phyloP scores from a whole-genome alignment of 805 yeast species.

The Hanseniaspora occidentalis region DNA sequence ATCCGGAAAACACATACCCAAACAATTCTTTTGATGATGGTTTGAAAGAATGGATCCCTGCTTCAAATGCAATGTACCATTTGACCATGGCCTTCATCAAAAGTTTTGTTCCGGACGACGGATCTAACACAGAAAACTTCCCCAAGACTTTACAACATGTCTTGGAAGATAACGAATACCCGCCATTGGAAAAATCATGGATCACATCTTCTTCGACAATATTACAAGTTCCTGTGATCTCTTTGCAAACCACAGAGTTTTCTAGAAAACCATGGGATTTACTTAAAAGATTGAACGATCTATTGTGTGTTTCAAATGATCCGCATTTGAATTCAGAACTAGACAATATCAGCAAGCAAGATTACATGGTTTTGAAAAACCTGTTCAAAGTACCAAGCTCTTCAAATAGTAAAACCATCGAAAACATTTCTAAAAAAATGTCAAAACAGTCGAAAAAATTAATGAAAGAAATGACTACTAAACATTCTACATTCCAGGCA shows the following conservation, averaged over 20 bases:
- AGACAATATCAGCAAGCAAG: slow-evolving; percentile 52
- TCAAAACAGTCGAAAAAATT: slow-evolving; percentile 63
- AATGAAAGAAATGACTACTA: slow-evolving; percentile 28
- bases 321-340: slow-evolving; percentile 53
- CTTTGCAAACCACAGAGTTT: slow-evolving; percentile 35
- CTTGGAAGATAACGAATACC: slow-evolving; percentile 55
- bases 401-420: slow-evolving; percentile 18
- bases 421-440: slow-evolving; percentile 47
- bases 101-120: slow-evolving; percentile 61
- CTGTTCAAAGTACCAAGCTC: slow-evolving; percentile 2
- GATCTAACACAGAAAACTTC: slow-evolving; percentile 28
- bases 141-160: slow-evolving; percentile 59
- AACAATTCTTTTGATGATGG: slow-evolving; percentile 50
- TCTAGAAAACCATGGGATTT: slow-evolving; percentile 45
- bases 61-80: slow-evolving; percentile 80
- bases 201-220: slow-evolving; percentile 28
- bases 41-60: slow-evolving; percentile 61
- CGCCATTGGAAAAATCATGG: slow-evolving; percentile 43
- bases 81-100: slow-evolving; percentile 62
- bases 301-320: slow-evolving; percentile 50
- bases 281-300: slow-evolving; percentile 41
- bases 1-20: slow-evolving; percentile 6
- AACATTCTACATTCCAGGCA: slow-evolving; percentile 27
- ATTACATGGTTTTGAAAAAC: slow-evolving; percentile 6
- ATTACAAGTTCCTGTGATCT: slow-evolving; percentile 50